phyloP scores from a whole-genome alignment of 305 asterid species.

The Withania somnifera region DNA sequence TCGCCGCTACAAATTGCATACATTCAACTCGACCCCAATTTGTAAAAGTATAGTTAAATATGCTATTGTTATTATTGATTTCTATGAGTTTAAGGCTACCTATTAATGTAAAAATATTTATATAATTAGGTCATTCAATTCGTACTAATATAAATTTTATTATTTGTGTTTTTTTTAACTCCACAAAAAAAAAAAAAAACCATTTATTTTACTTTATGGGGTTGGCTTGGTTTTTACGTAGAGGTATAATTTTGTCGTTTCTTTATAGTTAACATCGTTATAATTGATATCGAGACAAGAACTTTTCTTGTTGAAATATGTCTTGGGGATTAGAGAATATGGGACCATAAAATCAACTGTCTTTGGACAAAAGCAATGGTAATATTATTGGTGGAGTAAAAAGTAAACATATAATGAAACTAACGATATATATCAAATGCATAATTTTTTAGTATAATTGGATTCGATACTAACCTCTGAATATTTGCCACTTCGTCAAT shows the following conservation, averaged over 20 bases:
- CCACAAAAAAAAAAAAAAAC: neutral
- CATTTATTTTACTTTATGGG: neutral
- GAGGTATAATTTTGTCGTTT: neutral
- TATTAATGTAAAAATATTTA: neutral
- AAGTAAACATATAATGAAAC: neutral
- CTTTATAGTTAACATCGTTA: neutral
- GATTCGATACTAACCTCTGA: too few relatives aligned
- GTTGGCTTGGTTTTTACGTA: neutral
- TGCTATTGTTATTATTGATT: too few relatives aligned
- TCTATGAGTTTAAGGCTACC: neutral
- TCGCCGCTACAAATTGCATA: too few relatives aligned
- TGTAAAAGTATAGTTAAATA: too few relatives aligned
- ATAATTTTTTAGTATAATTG: too few relatives aligned
- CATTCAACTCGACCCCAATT: too few relatives aligned
- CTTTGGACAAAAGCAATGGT: neutral
- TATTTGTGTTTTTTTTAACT: neutral
- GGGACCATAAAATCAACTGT: too few relatives aligned
- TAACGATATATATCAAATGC: too few relatives aligned
- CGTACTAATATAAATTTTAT: too few relatives aligned
- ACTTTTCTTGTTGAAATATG: neutral
- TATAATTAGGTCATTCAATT: neutral
- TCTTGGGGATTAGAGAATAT: neutral
- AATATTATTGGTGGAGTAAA: neutral
- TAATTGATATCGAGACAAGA: neutral
- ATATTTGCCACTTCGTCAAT: too few relatives aligned